Percentiles rank a stretch among this genome's conserved stretches.
Evolutionary conservation across 2,329 filamentous ascomycete genomes (phyloP).

Genomic region (Aspergillus eucalypticola): DNA sequence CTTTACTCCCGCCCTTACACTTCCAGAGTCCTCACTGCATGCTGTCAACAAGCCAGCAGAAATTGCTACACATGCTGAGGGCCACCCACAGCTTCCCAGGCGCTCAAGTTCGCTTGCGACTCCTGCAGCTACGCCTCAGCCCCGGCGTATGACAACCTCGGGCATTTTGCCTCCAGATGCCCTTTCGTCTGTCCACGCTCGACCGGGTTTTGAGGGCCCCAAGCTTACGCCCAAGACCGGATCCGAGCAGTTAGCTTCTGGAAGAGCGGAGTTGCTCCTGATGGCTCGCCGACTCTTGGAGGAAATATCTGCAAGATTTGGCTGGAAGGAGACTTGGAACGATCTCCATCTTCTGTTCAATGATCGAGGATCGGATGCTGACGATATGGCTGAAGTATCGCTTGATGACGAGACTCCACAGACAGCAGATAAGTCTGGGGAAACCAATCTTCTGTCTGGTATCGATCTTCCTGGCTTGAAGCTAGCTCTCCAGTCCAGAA

Average conservation of each 20-base stretch:
- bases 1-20: slow-evolving; percentile 34
- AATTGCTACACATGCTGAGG: slow-evolving; percentile 22
- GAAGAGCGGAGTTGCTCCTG: slow-evolving; percentile 77
- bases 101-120: slow-evolving; percentile 43
- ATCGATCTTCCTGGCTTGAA: slow-evolving; percentile 60
- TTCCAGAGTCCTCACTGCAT: slow-evolving; percentile 40
- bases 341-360: slow-evolving; percentile 51
- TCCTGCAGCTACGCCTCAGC: slow-evolving; percentile 15
- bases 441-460: slow-evolving; percentile 43
- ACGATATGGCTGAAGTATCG: slow-evolving; percentile 38
- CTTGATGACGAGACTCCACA: slow-evolving; percentile 30
- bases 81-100: slow-evolving; percentile 34
- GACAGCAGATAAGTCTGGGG: slow-evolving; percentile 18
- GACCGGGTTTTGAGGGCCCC: slow-evolving; percentile 43
- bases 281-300: slow-evolving; percentile 79
- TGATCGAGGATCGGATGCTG: slow-evolving; percentile 29
- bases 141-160: slow-evolving; percentile 28
- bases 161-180: slow-evolving; percentile 33
- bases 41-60: slow-evolving; percentile 28
- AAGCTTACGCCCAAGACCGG: slow-evolving; percentile 53
- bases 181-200: slow-evolving; percentile 41
- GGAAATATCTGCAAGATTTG: slow-evolving; percentile 67
- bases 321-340: slow-evolving; percentile 77
- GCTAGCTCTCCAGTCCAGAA: slow-evolving; percentile 61
- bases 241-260: slow-evolving; percentile 77